phyloP scores from a whole-genome alignment of 257 asterid species.

The Ocimum tenuiflorum region DNA sequence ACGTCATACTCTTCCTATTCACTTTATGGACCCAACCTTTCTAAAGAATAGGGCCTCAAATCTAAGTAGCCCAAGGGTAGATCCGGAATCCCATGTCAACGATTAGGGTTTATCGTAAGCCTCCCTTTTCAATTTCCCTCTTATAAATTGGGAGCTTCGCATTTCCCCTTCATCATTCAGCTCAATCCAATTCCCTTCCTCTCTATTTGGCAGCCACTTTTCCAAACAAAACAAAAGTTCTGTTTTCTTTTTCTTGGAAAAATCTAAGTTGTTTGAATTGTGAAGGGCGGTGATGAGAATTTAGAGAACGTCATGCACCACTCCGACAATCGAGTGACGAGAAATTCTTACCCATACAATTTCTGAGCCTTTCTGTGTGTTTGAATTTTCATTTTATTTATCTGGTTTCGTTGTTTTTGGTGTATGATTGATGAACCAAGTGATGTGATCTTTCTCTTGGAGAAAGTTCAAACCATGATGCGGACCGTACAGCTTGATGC shows the following conservation, averaged over 20 bases:
- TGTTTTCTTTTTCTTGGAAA: no score
- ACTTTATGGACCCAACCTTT: not conserved
- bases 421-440: constrained; percentile 15
- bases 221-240: no score
- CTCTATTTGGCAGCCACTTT: not conserved
- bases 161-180: not conserved
- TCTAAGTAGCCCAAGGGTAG: constrained; percentile 6
- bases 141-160: not conserved
- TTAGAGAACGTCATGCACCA: constrained; percentile 42
- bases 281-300: constrained; percentile 32
- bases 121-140: not conserved
- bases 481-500: constrained; percentile 39
- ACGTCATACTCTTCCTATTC: no score
- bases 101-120: constrained; percentile 15
- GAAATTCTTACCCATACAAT: constrained; percentile 26
- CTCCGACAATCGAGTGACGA: constrained; percentile 35
- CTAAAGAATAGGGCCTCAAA: not conserved
- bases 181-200: not conserved
- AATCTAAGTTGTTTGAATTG: not conserved
- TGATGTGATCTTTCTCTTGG: constrained; percentile 32
- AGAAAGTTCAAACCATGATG: constrained; percentile 42
- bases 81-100: not conserved
- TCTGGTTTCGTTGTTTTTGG: not conserved
- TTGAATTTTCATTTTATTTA: not conserved
- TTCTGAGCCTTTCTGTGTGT: constrained; percentile 25